Evolutionary conservation across 371 early-diverging fungal genomes (phyloP).

Genomic region (Polyrhizophydium stewartii): DNA sequence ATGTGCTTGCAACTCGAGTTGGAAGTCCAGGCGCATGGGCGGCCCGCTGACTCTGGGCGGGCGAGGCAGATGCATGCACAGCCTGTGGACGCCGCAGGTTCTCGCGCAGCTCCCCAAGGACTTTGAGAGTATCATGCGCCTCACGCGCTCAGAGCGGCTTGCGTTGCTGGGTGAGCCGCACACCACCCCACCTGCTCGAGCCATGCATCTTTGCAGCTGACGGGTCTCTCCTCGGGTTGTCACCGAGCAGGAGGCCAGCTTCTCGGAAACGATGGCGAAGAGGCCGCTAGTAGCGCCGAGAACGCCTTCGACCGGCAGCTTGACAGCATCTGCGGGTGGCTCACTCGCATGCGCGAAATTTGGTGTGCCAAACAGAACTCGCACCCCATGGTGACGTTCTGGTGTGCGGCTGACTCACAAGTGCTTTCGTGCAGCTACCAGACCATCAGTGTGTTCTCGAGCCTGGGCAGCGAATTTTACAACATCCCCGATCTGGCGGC

Average conservation of each 20-base stretch:
- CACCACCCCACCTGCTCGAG: no score
- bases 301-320: slow-evolving; percentile 10
- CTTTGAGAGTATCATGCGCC: background rate
- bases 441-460: slow-evolving; percentile 27
- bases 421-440: slow-evolving; percentile 24
- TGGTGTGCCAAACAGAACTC: slow-evolving; percentile 7
- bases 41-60: no score
- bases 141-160: background rate
- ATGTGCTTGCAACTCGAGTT: background rate
- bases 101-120: background rate
- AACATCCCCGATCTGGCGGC: slow-evolving; percentile 22
- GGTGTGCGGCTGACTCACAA: background rate
- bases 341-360: slow-evolving; percentile 14
- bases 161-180: slow-evolving; percentile 1
- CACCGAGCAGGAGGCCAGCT: background rate
- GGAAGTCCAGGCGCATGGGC: background rate
- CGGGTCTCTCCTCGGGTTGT: no score
- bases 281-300: slow-evolving; percentile 8
- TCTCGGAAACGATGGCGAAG: slow-evolving; percentile 5
- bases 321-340: slow-evolving; percentile 13
- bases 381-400: slow-evolving; percentile 12
- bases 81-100: slow-evolving; percentile 3
- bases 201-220: no score
- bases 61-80: slow-evolving; percentile 5
- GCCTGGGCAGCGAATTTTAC: slow-evolving; percentile 35